Evolutionary conservation across 306 rosid species (phyloP), one percentile per base, ranked within the genome.

Genomic region (Psophocarpus tetragonolobus): DNA sequence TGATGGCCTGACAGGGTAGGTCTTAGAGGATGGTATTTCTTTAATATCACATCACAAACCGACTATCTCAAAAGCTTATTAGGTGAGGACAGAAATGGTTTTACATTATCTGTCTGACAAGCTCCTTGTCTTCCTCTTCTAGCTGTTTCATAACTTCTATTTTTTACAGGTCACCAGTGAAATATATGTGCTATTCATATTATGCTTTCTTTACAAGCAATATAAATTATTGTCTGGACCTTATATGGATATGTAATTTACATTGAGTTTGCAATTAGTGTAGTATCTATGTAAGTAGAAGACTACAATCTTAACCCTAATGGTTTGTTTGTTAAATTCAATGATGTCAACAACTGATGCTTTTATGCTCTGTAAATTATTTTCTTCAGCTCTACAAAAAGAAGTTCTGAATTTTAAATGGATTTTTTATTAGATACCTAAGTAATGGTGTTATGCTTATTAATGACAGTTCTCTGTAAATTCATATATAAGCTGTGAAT

Each of bases 401-500:
- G 39, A 64, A 73, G 38, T 14, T 67, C 17, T 39, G 51, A 20
- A 20, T 32, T 50, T 47, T 68, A 47, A 54, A 38, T 67, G 20
- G 38, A 44, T 82, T 82, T 71, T 41, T 26, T 69, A 9, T 56
- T 63, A 51, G 15, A 60, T 74, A 27, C 48, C 61, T 20, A 42
- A 6, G 44, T 41, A 33, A 48, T 4, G 42, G 36, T 36, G 51
- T 39, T 61, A 30, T 76, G 39, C 62, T 66, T 71, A 9, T 35
- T 23, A 38, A 68, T 76, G 63, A 63, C 53, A 32, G 70, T 50
- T 73, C 51, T 12, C 26, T 76, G 5, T 58, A 17, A 70, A 41
- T 41, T 68, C 39, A 54, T n/a, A 11, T 68, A 6, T 32, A 70
- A 73, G 75, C 71, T 87, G 38, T 84, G 73, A 63, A 44, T 71